Base-by-base conservation (phyloP, 106 monocot species). In the Triglochin maritima region DNA sequence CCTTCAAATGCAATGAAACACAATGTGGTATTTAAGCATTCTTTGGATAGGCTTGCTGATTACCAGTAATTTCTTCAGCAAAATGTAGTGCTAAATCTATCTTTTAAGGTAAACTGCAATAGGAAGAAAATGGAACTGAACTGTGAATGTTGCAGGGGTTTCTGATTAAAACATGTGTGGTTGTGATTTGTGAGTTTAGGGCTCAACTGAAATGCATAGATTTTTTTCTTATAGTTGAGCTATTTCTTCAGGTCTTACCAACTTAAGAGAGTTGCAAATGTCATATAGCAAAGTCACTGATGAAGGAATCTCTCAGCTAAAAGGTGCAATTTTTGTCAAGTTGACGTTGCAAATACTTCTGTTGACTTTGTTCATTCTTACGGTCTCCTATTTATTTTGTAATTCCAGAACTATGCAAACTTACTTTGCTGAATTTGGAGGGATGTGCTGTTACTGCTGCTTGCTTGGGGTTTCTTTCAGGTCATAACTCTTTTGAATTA, bases 371-470 rank as follows among this genome's bases (percentile, higher is more conserved):
- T 51, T 66, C 2, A 13, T 66, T 11, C 51, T 51, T 52, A 8
- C 9, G 2, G 9, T 52, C 11, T 52, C 52, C 7, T 11, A 8
- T 52, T 52, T 52, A 11, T 52, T 52, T 11, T 52, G 52, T 52
- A 0, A 11, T 52, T 8, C 15, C 79, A 99, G 98, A 77, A 73
- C 78, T 99, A 60, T 58, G 63, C 15, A 84, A 99, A 62, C 84
- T 99, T 69, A 56, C 67, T 55, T 74, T 79, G 49, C 73, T 99
- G 63, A 87, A 99, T 78, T 81, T 99, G 82, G 98, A 92, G 70
- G 98, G 98, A 62, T 99, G 92, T 63, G 84, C 76, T 43, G 80
- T 99, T 4, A 92, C 98, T 72, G 84, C 84, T 76, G 82, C 81
- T 69, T 88, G 88, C 65, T 66, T 99, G 79, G 81, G 79, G 59